These are phyloP conservation scores for Trametes punicea DNA, from an alignment of 768 basidiomycete genomes.

Conservation along the genomic window DNA sequence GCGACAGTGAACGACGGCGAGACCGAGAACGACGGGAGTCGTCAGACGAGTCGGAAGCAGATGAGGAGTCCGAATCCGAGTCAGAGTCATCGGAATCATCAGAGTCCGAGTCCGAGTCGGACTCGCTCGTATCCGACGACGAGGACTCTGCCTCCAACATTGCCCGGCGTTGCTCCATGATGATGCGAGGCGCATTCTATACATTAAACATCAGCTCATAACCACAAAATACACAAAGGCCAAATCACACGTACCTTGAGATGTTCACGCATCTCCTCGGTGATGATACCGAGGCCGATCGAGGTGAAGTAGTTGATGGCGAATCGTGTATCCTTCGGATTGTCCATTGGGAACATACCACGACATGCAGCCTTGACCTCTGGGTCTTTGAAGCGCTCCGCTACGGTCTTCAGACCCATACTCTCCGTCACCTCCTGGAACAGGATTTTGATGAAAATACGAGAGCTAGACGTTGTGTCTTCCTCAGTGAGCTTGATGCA, in stretches of 20 bases:
- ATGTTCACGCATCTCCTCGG: slow-evolving; percentile 96
- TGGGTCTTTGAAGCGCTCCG: slow-evolving; percentile 86
- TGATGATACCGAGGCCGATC: slow-evolving; percentile 84
- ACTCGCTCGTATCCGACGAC: slow-evolving; percentile 39
- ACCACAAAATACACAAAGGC: background rate
- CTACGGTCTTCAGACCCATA: slow-evolving; percentile 85
- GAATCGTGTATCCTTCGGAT: slow-evolving; percentile 95
- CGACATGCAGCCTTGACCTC: slow-evolving; percentile 70
- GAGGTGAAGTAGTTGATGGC: slow-evolving; percentile 98
- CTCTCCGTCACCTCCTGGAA: slow-evolving; percentile 93
- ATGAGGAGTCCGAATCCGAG: slow-evolving; percentile 28
- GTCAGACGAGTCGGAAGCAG: slow-evolving; percentile 38
- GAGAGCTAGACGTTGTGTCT: slow-evolving; percentile 91
- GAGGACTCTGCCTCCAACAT: slow-evolving; percentile 69
- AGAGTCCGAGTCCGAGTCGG: slow-evolving; percentile 35
- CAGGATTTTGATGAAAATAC: slow-evolving; percentile 97
- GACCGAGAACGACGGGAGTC: slow-evolving; percentile 28
- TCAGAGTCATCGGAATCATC: slow-evolving; percentile 44
- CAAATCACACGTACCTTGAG: slow-evolving; percentile 58
- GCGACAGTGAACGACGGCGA: slow-evolving; percentile 32
- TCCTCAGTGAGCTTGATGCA: slow-evolving; percentile 94
- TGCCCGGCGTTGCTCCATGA: slow-evolving; percentile 92
- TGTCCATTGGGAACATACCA: slow-evolving; percentile 93
- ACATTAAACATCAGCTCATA: background rate
- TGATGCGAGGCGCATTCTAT: slow-evolving; percentile 87